Evolutionary conservation across 768 basidiomycete species (phyloP).

Genomic region (Leccinellum albellum): DNA sequence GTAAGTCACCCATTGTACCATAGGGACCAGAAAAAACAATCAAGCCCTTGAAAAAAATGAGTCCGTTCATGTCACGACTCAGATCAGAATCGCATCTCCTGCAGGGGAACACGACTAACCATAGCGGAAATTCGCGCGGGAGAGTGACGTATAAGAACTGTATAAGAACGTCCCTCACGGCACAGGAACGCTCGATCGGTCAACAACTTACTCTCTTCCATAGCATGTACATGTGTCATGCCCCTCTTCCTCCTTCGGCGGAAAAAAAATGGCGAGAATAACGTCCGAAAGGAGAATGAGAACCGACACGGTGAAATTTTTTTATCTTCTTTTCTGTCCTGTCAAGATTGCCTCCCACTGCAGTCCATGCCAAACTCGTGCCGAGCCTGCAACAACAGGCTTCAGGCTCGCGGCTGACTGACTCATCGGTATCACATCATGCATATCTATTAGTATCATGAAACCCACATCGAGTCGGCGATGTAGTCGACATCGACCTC

Average conservation of each 20-base stretch:
- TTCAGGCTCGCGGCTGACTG: neutral
- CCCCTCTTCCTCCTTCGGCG: neutral
- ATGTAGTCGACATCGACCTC: neutral
- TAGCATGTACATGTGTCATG: neutral
- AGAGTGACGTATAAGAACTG: slow-evolving; percentile 1
- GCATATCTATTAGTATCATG: too few species aligned
- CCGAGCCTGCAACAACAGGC: neutral
- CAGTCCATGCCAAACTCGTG: neutral
- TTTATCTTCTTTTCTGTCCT: neutral
- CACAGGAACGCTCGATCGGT: neutral
- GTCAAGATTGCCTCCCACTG: neutral
- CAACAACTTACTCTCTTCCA: neutral
- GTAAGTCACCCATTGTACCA: neutral
- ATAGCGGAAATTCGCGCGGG: neutral
- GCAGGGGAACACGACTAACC: neutral
- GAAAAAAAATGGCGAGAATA: neutral
- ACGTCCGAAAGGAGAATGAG: neutral
- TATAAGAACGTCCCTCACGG: neutral
- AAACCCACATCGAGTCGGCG: neutral
- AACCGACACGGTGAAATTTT: neutral
- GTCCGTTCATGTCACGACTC: neutral
- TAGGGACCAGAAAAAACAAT: neutral
- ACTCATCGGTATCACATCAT: neutral
- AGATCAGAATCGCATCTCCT: neutral
- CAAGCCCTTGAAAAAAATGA: neutral